Percentiles rank a stretch among this genome's conserved stretches.
phyloP scores from a whole-genome alignment of 495 filamentous ascomycete species.

The Barbatosphaeria neglecta region DNA sequence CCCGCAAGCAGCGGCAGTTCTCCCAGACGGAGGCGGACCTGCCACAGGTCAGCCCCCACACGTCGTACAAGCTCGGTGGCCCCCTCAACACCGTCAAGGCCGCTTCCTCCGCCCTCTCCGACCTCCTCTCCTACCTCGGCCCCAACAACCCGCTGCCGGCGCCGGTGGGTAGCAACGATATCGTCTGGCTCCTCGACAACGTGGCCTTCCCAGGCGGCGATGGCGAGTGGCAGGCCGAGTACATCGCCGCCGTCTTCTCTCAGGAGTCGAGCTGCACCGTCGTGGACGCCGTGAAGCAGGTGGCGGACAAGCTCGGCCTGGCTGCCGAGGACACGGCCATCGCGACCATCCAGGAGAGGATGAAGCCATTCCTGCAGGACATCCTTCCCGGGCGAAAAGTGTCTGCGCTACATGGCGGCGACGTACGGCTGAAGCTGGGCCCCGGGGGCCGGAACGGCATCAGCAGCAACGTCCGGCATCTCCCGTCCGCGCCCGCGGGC shows the following conservation, averaged over 20 bases:
- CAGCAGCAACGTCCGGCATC: constrained; percentile 42
- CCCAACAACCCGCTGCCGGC: constrained; percentile 30
- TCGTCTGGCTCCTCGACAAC: constrained; percentile 85
- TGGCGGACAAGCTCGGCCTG: constrained; percentile 62
- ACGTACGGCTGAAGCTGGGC: constrained; percentile 45
- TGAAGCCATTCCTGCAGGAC: constrained; percentile 66
- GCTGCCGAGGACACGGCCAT: constrained; percentile 50
- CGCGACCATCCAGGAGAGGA: constrained; percentile 51
- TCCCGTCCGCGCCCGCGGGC: constrained; percentile 27
- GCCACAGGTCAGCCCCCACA: neutral
- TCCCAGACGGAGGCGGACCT: neutral
- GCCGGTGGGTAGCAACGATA: constrained; percentile 36
- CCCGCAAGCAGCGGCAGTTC: neutral
- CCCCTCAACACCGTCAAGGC: constrained; percentile 4
- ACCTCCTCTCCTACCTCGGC: constrained; percentile 35
- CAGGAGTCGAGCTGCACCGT: constrained; percentile 52
- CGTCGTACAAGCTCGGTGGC: neutral
- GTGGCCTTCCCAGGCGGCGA: constrained; percentile 55
- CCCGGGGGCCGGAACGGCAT: constrained; percentile 63
- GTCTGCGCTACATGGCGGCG: constrained; percentile 38
- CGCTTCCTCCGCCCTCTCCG: constrained; percentile 13
- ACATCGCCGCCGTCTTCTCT: constrained; percentile 69
- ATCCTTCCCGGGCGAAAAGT: constrained; percentile 58
- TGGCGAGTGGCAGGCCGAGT: constrained; percentile 62
- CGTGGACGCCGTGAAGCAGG: constrained; percentile 52